A percentile compares a stretch with the other conserved stretches of the same genome.
These are phyloP conservation scores for Trametes villosa DNA, from an alignment of 768 basidiomycete species.

Conservation along the genomic window DNA sequence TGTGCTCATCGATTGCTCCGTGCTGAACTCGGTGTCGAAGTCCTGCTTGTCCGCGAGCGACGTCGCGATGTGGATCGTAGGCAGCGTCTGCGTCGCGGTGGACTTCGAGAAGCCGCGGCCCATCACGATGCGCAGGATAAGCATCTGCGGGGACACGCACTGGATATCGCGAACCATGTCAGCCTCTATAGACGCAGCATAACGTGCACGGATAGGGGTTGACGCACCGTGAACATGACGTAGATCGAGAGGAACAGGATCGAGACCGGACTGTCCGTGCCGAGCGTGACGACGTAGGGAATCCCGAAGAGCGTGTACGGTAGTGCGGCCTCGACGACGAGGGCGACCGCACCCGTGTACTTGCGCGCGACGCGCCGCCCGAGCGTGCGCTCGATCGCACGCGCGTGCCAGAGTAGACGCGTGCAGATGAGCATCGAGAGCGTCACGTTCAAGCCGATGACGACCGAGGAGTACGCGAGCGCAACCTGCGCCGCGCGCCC, in stretches of 20 bases:
- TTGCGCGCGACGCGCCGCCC: constrained; percentile 2
- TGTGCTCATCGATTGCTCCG: no score
- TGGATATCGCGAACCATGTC: constrained; percentile 9
- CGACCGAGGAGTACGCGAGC: constrained; percentile 16
- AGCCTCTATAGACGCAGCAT: no score
- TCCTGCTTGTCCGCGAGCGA: background rate
- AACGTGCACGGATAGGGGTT: no score
- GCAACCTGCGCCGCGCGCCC: constrained; percentile 18
- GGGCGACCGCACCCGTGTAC: constrained; percentile 38
- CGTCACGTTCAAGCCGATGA: constrained; percentile 18
- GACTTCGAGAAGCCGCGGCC: background rate
- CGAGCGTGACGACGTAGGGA: constrained; percentile 42
- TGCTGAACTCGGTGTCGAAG: constrained; percentile 31
- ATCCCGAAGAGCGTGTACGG: constrained; percentile 42
- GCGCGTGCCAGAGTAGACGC: constrained; percentile 13
- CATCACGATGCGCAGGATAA: background rate
- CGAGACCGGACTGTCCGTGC: constrained; percentile 33
- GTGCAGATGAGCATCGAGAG: constrained; percentile 16
- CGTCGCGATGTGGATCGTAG: background rate
- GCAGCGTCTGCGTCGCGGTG: background rate
- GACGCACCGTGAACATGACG: constrained; percentile 43
- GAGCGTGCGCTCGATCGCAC: background rate
- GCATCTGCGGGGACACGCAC: background rate
- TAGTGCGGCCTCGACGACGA: constrained; percentile 43
- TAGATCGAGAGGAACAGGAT: constrained; percentile 44